A percentile compares a stretch with the other conserved stretches of the same genome.
These are phyloP conservation scores for Aristolochia californica DNA, from an alignment of 164 flowering plant genomes.

Conservation along the genomic window DNA sequence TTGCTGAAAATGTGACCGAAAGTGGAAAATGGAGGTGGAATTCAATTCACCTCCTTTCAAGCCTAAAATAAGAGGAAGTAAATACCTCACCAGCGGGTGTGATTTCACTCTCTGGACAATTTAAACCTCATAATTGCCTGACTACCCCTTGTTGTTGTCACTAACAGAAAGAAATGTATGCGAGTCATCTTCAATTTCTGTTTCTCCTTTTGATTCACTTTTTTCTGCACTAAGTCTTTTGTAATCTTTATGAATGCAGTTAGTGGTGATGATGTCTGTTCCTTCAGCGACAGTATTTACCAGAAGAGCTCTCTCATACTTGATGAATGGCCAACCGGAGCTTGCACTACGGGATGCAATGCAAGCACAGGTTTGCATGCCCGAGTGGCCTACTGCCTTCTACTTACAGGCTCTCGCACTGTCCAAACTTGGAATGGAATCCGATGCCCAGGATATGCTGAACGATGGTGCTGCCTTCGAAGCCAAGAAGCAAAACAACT, in stretches of 20 bases:
- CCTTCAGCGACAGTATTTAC: slow-evolving; percentile 87
- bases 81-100: too few species aligned
- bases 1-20: too few species aligned
- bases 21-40: too few species aligned
- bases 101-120: too few species aligned
- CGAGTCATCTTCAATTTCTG: neutral
- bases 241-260: slow-evolving; percentile 27
- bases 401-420: slow-evolving; percentile 95
- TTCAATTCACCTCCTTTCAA: too few species aligned
- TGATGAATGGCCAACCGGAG: slow-evolving; percentile 77
- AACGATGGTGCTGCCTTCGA: slow-evolving; percentile 89
- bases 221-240: neutral
- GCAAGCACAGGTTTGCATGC: slow-evolving; percentile 95
- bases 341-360: slow-evolving; percentile 86
- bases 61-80: too few species aligned
- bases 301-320: slow-evolving; percentile 69
- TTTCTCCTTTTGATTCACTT: neutral
- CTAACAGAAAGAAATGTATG: too few species aligned
- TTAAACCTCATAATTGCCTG: too few species aligned
- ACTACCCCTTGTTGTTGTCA: too few species aligned
- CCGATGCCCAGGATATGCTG: slow-evolving; percentile 97
- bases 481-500: slow-evolving; percentile 69
- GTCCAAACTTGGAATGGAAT: slow-evolving; percentile 94
- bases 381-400: slow-evolving; percentile 98
- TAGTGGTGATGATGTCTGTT: slow-evolving; percentile 75